Evolutionary conservation across 2,329 filamentous ascomycete genomes (phyloP).

Genomic region (Colletotrichum eremochloae): DNA sequence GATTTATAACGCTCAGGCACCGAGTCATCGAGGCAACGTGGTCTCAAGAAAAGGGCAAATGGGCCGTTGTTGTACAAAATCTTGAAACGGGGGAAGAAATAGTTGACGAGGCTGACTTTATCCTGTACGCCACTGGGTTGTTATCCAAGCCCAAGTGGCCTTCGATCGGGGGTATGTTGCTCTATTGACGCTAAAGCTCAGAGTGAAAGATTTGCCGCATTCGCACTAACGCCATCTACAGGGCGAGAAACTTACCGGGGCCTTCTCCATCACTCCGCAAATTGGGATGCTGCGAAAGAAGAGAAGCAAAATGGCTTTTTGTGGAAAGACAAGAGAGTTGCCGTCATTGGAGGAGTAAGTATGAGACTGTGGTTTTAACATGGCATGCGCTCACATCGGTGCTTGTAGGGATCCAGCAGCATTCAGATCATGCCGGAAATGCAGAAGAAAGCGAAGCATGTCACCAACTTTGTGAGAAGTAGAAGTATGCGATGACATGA

Average conservation of each 20-base stretch:
- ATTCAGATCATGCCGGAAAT: conserved; percentile 64
- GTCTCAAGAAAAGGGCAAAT: background rate
- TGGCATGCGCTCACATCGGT: background rate
- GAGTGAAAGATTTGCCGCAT: too few relatives aligned
- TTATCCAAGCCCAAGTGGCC: conserved; percentile 13
- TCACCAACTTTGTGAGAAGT: conserved; percentile 7
- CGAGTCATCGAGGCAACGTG: background rate
- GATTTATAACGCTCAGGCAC: conserved; percentile 2
- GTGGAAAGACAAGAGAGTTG: conserved; percentile 56
- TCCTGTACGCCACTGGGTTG: background rate
- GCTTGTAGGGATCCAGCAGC: conserved; percentile 59
- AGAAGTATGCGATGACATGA: background rate
- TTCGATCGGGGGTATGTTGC: background rate
- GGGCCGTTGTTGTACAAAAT: background rate
- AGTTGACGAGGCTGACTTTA: conserved; percentile 1
- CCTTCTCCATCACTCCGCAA: background rate
- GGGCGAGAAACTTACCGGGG: background rate
- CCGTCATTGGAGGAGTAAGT: conserved; percentile 59
- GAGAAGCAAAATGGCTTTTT: background rate
- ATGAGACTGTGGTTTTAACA: too few relatives aligned
- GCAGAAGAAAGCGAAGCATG: conserved; percentile 46
- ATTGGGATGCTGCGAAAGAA: background rate
- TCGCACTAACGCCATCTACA: background rate
- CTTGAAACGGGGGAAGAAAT: background rate
- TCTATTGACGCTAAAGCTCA: rapidly evolving